Base-by-base conservation (phyloP, 768 basidiomycete genomes). In the Tricholoma sp. region DNA sequence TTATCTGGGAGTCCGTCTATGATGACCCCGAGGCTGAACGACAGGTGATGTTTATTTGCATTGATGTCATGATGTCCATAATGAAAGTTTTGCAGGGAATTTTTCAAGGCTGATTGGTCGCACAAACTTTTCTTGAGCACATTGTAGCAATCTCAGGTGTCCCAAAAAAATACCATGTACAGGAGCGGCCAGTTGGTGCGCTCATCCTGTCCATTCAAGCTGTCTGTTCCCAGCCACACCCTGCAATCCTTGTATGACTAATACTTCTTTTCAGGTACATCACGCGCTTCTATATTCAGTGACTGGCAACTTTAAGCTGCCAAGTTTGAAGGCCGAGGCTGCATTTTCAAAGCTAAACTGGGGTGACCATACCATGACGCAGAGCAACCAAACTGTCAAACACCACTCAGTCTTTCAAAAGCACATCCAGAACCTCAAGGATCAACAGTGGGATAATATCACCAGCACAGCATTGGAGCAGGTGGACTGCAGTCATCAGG, bases 311-410 rank as follows among this genome's bases (percentile, higher is more conserved):
- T 41, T 41, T 16, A 18, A 16, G 5, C 39, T 8, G n/a, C 39
- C 39, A 41, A 18, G 16, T 18, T 16, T 18, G 6, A 41, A 41
- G 12, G 5, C 39, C 4, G 39, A 35, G 19, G 19, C 24, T 14
- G 52, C 27, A 39, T 53, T 41, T 18, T 53, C 35, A 16, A 53
- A 53, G 35, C 34, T n/a, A 34, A 52, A 52, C 52, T 52, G 52
- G 52, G 52, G 34, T 52, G 35, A 52, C 34, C 34, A 31, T 39
- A 16, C n/a, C 34, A 37, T 8, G 9, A 6, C n/a, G 29, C 14
- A n/a, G 41, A 43, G 18, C 12, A 8, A 24, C 18, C 7, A 45
- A 37, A 43, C 14, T 14, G 22, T 54, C 11, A 54, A 54, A 34
- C 53, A 24, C 29, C 31, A 29, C 9, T 22, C 39, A 2, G 14